These are phyloP conservation scores for Symbiodinium natans DNA, from an alignment of 73 alveolate species.

Conservation along the genomic window DNA sequence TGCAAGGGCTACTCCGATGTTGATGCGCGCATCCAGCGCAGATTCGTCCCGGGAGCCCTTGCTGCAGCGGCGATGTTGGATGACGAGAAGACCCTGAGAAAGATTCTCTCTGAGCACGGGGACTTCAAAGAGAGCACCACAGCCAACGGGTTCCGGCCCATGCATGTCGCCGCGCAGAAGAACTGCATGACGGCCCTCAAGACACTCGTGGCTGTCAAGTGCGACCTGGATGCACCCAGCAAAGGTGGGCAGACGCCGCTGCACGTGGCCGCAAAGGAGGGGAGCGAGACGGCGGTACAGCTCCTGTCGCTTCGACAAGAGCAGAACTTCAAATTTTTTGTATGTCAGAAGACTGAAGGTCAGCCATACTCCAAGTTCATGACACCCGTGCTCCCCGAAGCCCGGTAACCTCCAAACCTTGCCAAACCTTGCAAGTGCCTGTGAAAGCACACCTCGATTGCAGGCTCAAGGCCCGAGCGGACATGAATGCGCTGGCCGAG, in stretches of 20 bases:
- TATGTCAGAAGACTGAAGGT: too few species aligned
- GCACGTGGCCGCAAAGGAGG: neutral
- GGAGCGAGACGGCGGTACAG: too few species aligned
- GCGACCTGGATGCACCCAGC: neutral
- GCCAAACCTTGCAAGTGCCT: too few species aligned
- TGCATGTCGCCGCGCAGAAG: neutral
- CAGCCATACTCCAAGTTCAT: too few species aligned
- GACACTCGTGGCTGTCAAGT: neutral
- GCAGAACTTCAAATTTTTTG: too few species aligned
- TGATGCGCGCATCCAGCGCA: neutral
- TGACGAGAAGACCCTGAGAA: slow-evolving; percentile 25
- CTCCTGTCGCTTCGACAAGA: too few species aligned
- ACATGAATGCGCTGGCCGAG: neutral
- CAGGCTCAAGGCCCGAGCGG: neutral
- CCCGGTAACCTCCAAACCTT: too few species aligned
- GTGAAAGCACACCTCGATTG: neutral
- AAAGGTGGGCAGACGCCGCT: neutral
- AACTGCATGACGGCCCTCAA: neutral
- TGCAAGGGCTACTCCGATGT: slow-evolving; percentile 5
- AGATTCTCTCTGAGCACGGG: slow-evolving; percentile 46
- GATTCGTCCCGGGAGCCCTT: neutral
- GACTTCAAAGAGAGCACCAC: neutral
- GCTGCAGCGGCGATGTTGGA: neutral
- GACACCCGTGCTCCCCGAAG: too few species aligned
- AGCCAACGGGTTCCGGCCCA: neutral